Base-by-base conservation (phyloP, 805 yeast genomes). In the Candida odintsovae region DNA sequence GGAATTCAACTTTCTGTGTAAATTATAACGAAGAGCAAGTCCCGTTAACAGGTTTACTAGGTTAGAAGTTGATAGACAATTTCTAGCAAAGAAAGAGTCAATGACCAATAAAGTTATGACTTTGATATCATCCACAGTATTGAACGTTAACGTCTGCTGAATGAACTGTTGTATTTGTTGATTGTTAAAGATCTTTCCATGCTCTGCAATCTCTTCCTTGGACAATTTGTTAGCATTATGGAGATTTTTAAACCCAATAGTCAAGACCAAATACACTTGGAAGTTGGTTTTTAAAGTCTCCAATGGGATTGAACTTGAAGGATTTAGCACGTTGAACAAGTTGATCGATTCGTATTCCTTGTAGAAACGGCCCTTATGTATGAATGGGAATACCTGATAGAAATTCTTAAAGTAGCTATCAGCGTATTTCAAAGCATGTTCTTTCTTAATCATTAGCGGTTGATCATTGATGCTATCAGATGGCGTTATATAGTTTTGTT, bases 1-100 rank as follows among this genome's bases (percentile, higher is more conserved):
- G 23, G 61, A 68, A 3, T 49, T 50, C 39, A 57, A 37, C 22
- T 51, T 49, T 42, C 76, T 68, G 49, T 77, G 76, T 25, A 77
- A 59, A 6, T 80, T 80, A 18, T 73, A 56, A 11, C 76, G 71
- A 15, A 76, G 61, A 1, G 74, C 66, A 26, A 75, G 48, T 43
- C 82, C 63, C 51, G 73, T 66, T 28, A 75, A 62, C n/a, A 76
- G 53, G 6, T 80, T 78, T 38, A 75, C 72, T 28, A 77, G 63
- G 33, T 77, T 74, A 75, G 82, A 76, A 1, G 82, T 69, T 16
- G 77, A 71, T 11, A 73, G 68, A n/a, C 80, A 80, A 41, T 72
- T 66, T 15, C 77, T 74, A 49, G 75, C 77, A 54, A 76, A 76
- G 50, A 75, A 77, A 0, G 81, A 76, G 52, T 75, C 77, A 33